phyloP scores from a whole-genome alignment of 768 basidiomycete genomes.

The Candolleomyces eurysporus region DNA sequence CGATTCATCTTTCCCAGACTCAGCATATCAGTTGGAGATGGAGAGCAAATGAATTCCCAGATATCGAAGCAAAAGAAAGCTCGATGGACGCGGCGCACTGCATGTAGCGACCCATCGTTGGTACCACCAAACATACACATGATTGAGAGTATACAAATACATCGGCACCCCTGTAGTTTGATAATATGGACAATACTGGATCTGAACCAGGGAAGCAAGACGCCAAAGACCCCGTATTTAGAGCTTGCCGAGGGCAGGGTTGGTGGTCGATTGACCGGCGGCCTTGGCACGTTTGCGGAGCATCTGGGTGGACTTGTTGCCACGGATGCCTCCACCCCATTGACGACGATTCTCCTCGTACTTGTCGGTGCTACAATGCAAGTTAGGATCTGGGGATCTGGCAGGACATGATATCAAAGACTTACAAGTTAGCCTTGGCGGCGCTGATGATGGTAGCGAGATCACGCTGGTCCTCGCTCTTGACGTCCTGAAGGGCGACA shows the following conservation, averaged over 20 bases:
- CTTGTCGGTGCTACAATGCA: constrained; percentile 69
- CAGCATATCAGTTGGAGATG: too few species aligned
- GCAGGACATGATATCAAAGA: constrained; percentile 13
- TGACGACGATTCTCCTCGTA: constrained; percentile 87
- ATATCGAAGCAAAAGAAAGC: too few species aligned
- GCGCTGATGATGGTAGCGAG: constrained; percentile 90
- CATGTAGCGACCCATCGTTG: too few species aligned
- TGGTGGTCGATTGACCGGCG: constrained; percentile 62
- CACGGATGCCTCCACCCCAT: constrained; percentile 97
- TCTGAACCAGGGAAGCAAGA: too few species aligned
- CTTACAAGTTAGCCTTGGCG: constrained; percentile 96
- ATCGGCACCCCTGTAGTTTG: too few species aligned
- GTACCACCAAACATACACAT: too few species aligned
- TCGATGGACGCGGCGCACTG: too few species aligned
- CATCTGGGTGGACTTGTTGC: constrained; percentile 93
- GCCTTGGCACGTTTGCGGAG: constrained; percentile 93
- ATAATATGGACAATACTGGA: too few species aligned
- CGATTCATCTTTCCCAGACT: too few species aligned
- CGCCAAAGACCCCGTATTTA: constrained; percentile 27
- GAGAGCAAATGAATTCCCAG: too few species aligned
- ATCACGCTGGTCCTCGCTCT: constrained; percentile 91
- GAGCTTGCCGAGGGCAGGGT: constrained; percentile 62
- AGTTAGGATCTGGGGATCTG: constrained; percentile 5
- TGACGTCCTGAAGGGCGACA: constrained; percentile 89
- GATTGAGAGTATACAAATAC: too few species aligned